Percentiles rank a stretch among this genome's conserved stretches.
These are phyloP conservation scores for Auricularia auricula-judae DNA, from an alignment of 768 basidiomycete species.

Conservation along the genomic window DNA sequence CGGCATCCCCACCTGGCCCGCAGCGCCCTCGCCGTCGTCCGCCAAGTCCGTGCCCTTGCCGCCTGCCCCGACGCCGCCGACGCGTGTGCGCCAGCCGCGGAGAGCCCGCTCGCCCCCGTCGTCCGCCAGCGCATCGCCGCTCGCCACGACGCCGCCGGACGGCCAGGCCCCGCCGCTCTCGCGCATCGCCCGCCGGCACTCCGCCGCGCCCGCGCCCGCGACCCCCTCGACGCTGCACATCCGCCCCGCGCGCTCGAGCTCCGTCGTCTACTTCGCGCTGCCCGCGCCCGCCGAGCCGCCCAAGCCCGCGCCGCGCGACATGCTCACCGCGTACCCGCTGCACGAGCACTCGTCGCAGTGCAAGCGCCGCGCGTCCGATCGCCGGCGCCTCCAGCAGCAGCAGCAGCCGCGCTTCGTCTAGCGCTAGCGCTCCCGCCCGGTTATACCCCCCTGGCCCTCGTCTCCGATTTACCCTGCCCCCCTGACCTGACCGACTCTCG, in stretches of 20 bases:
- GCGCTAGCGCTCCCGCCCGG: too few species aligned
- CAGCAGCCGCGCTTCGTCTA: not conserved
- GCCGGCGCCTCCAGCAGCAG: not conserved
- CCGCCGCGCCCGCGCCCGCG: not conserved
- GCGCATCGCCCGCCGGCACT: not conserved
- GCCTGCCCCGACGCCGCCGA: conserved; percentile 23
- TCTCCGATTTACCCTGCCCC: too few species aligned
- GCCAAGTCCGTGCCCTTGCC: conserved; percentile 30
- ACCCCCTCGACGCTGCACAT: not conserved
- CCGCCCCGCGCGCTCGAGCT: not conserved
- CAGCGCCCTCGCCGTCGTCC: not conserved
- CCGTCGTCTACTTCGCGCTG: not conserved
- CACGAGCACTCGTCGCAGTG: not conserved
- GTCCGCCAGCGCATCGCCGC: conserved; percentile 22
- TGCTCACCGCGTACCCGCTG: not conserved
- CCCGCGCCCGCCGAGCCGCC: not conserved
- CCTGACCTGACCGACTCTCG: too few species aligned
- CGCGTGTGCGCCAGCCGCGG: conserved; percentile 16
- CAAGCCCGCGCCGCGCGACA: not conserved
- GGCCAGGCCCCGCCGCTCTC: conserved; percentile 13
- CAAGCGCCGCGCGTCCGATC: not conserved
- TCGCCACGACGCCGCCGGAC: conserved; percentile 16
- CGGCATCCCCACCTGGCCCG: conserved; percentile 27
- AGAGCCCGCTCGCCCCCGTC: conserved; percentile 27
- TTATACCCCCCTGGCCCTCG: too few species aligned